Base-by-base conservation (phyloP, 2,329 filamentous ascomycete species). In the Beauveria pseudobassiana region DNA sequence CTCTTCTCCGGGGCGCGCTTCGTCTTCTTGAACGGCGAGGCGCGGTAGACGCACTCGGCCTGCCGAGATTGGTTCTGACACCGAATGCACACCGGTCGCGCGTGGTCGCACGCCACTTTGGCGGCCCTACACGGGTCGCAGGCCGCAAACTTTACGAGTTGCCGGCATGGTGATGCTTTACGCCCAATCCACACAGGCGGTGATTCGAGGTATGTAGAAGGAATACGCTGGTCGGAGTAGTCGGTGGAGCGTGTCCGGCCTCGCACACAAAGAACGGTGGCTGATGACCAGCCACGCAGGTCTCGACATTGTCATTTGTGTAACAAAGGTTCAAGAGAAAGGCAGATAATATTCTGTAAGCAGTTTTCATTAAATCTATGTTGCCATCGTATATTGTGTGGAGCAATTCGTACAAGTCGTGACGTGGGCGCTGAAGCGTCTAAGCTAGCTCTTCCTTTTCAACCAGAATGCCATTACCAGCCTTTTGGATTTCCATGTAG, bases 41-140 rank as follows among this genome's bases (percentile, higher is more conserved):
- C 43, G 45, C 65, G 62, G 45, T 67, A 67, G 22, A 64, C 55
- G 62, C 66, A 67, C 34, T 61, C 34, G 16, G 28, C n/a, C 16
- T 54, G 46, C 22, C 62, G 64, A 12, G 59, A 59, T 34, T 56
- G 50, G 28, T 63, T 64, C 18, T 52, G 63, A 34, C 70, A 72
- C 14, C 70, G 66, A 24, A 66, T 64, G 48, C 70, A 72, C 20
- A 64, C 64, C 6, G 70, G 69, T 48, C 63, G 50, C n/a, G 59
- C 45, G 61, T 72, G 70, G 56, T 70, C 64, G 62, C 67, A 67
- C 2, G 67, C 68, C 16, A 69, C 59, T 49, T 70, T 70, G 3
- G 68, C 63, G 8, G 56, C 45, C 64, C 73, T 49, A 66, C 74
- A 64, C 59, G 73, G 51, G 64, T 73, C 63, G 66, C 71, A 69